Conservation (phyloP, 345 rosid genomes). For the Populus deltoides region DNA sequence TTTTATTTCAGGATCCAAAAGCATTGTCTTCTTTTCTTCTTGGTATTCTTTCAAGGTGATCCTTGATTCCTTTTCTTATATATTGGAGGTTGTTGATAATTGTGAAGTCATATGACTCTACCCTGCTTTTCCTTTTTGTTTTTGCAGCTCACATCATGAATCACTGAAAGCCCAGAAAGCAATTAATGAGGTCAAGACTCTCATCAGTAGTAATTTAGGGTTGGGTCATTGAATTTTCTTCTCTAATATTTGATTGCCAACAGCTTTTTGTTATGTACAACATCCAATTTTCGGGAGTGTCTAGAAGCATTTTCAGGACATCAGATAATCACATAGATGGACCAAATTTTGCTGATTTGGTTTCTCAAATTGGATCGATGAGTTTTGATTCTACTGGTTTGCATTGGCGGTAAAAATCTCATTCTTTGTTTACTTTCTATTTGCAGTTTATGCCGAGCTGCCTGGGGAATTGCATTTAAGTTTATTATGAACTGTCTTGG, state of each 20-base stretch:
- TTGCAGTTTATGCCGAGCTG: neutral
- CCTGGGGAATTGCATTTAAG: conserved; percentile 6
- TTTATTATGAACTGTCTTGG: neutral
- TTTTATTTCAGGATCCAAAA: conserved; percentile 69
- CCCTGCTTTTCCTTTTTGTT: conserved; percentile 9
- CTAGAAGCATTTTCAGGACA: conserved; percentile 68
- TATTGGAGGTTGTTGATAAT: neutral
- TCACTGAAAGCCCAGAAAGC: conserved; percentile 91
- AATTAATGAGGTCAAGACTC: conserved; percentile 73
- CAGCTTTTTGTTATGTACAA: conserved; percentile 99
- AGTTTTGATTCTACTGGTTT: conserved; percentile 84
- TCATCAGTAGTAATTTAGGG: conserved; percentile 11
- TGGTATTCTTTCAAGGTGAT: conserved; percentile 87
- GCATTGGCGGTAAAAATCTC: conserved; percentile 84
- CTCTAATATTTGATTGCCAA: conserved; percentile 19
- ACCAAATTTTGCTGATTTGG: conserved; percentile 65
- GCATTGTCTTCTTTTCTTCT: conserved; percentile 75
- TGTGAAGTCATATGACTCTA: neutral
- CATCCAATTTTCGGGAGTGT: conserved; percentile 84
- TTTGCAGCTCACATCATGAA: conserved; percentile 89
- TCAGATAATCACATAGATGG: conserved; percentile 58
- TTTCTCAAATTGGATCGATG: conserved; percentile 82
- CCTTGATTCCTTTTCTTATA: neutral
- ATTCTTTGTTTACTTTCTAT: conserved; percentile 15
- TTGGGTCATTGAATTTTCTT: conserved; percentile 10